phyloP scores from a whole-genome alignment of 2,329 filamentous ascomycete species.

The Alternaria ventricosa region DNA sequence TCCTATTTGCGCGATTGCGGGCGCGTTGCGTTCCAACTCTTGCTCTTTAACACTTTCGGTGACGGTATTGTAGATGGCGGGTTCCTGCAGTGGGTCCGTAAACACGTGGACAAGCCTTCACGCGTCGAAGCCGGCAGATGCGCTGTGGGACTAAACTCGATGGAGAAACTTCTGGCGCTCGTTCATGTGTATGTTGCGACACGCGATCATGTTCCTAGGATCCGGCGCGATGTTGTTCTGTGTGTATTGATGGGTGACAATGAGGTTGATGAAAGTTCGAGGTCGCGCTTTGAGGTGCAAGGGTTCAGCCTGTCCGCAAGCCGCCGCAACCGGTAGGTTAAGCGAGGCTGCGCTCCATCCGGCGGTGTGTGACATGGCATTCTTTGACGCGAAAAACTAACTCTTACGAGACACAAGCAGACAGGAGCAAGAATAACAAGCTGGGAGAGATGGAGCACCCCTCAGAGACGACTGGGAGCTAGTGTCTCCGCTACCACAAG shows the following conservation, averaged over 20 bases:
- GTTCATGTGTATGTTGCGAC: slow-evolving; percentile 12
- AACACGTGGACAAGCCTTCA: slow-evolving; percentile 35
- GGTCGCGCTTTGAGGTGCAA: slow-evolving; percentile 25
- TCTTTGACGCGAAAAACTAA: slow-evolving; percentile 11
- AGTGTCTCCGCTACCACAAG: slow-evolving; percentile 11
- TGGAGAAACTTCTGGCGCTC: slow-evolving; percentile 14
- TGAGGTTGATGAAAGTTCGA: slow-evolving; percentile 20
- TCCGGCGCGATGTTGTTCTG: slow-evolving; percentile 3
- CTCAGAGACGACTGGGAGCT: slow-evolving; percentile 1
- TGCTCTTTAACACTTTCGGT: slow-evolving; percentile 12
- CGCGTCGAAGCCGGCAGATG: slow-evolving; percentile 31
- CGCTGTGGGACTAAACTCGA: slow-evolving; percentile 15
- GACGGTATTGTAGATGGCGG: slow-evolving; percentile 17
- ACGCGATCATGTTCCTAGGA: slow-evolving; percentile 25
- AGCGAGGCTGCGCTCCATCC: slow-evolving; percentile 14
- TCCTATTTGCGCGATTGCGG: neutral
- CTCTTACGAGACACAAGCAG: neutral
- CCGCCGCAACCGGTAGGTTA: slow-evolving; percentile 17
- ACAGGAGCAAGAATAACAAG: neutral
- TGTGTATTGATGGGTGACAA: slow-evolving; percentile 18
- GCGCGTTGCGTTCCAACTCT: slow-evolving; percentile 8
- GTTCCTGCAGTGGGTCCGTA: slow-evolving; percentile 21
- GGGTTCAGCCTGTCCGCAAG: slow-evolving; percentile 20
- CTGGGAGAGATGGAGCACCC: neutral
- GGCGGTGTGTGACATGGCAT: slow-evolving; percentile 22